phyloP scores from a whole-genome alignment of 2,329 filamentous ascomycete genomes.

The Geosmithia morbida region DNA sequence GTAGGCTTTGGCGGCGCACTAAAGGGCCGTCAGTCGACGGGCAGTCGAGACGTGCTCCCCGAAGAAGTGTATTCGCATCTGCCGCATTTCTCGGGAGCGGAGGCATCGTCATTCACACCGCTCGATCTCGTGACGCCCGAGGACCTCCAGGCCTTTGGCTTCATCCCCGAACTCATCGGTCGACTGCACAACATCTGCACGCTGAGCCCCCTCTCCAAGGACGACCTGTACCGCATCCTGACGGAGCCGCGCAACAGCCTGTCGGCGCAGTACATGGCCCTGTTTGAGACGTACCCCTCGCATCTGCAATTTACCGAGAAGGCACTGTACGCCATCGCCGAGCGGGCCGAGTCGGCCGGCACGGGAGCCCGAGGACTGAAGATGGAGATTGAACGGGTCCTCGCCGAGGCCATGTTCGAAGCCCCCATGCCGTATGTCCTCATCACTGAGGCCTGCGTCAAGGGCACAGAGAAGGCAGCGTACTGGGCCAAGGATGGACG shows the following conservation, averaged over 20 bases:
- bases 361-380: constrained; percentile 72
- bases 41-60: constrained; percentile 42
- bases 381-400: constrained; percentile 66
- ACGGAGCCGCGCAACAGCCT: constrained; percentile 87
- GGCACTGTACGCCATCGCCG: constrained; percentile 69
- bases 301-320: constrained; percentile 72
- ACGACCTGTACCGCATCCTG: constrained; percentile 68
- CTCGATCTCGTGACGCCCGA: constrained; percentile 61
- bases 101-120: constrained; percentile 30
- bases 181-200: constrained; percentile 84
- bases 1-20: constrained; percentile 88
- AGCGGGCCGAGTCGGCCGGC: constrained; percentile 39
- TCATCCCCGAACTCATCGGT: constrained; percentile 94
- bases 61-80: constrained; percentile 43
- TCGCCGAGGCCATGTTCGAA: constrained; percentile 72
- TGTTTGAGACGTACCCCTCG: constrained; percentile 70
- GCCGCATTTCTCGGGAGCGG: constrained; percentile 32
- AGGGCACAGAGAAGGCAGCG: constrained; percentile 40
- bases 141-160: constrained; percentile 72
- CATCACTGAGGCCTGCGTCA: constrained; percentile 55
- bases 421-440: constrained; percentile 63
- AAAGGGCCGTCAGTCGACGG: constrained; percentile 28
- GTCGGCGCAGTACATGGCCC: constrained; percentile 73
- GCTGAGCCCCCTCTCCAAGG: constrained; percentile 55
- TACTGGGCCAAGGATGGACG: constrained; percentile 59